Conservation (phyloP, 352 stramenopile genomes). For the Phytophthora litchii region DNA sequence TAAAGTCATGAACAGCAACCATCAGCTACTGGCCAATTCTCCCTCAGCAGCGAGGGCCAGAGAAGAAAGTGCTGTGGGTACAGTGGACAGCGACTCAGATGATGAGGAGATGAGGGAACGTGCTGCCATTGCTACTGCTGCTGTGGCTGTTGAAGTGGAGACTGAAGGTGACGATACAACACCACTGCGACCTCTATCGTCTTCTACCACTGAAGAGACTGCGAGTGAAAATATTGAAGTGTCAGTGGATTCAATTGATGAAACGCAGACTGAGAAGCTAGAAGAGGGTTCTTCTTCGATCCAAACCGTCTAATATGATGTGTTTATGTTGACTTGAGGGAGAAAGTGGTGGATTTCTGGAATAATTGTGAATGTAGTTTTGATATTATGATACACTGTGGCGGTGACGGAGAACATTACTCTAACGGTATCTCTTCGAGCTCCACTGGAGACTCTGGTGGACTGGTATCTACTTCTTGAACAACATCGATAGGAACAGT, state of each 20-base stretch:
- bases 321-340: background rate
- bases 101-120: slow-evolving; percentile 23
- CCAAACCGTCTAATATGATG: slow-evolving; percentile 28
- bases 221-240: slow-evolving; percentile 15
- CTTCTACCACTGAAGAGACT: slow-evolving; percentile 1
- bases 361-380: slow-evolving; percentile 22
- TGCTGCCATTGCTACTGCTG: slow-evolving; percentile 1
- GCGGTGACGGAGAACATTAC: slow-evolving; percentile 3
- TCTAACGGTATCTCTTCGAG: slow-evolving; percentile 26
- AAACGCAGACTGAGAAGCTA: slow-evolving; percentile 1
- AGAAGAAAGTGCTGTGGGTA: slow-evolving; percentile 30
- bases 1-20: slow-evolving; percentile 84
- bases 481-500: slow-evolving; percentile 21
- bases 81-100: slow-evolving; percentile 41
- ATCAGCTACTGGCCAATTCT: slow-evolving; percentile 62
- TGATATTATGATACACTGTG: slow-evolving; percentile 33
- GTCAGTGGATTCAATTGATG: slow-evolving; percentile 1
- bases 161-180: slow-evolving; percentile 6
- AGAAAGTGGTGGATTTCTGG: background rate
- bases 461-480: slow-evolving; percentile 18
- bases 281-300: slow-evolving; percentile 15
- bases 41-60: slow-evolving; percentile 45
- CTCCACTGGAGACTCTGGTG: background rate
- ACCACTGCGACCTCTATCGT: slow-evolving; percentile 15
- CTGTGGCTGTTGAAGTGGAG: slow-evolving; percentile 21